Conservation (phyloP, 2,329 filamentous ascomycete species). For the Cladophialophora carrionii region DNA sequence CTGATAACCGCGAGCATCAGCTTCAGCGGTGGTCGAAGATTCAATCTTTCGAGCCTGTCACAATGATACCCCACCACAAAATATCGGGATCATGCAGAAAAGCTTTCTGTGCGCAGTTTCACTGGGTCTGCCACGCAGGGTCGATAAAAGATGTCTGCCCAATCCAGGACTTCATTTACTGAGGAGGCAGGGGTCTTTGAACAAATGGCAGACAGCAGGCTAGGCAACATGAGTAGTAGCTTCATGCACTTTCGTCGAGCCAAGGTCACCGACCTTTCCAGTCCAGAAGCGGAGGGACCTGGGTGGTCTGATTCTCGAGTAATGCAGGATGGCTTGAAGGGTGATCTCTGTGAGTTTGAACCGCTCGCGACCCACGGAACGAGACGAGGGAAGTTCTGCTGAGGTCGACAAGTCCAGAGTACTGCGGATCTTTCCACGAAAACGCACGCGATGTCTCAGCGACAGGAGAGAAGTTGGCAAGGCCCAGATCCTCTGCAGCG, state of each 20-base stretch:
- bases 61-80: too few species aligned
- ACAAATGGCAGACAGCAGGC: background rate
- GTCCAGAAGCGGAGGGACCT: background rate
- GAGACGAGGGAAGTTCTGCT: background rate
- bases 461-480: background rate
- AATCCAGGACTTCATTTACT: background rate
- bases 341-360: background rate
- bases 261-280: background rate
- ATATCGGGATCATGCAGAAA: too few species aligned
- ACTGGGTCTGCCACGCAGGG: background rate
- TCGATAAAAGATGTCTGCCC: background rate
- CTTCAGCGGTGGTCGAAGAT: background rate
- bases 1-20: background rate
- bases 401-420: background rate
- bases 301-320: background rate
- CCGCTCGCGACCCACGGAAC: too few species aligned
- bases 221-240: background rate
- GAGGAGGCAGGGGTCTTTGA: background rate
- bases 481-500: background rate
- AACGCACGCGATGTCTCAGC: too few species aligned
- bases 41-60: too few species aligned
- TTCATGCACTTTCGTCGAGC: background rate
- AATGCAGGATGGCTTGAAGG: background rate
- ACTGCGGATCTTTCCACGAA: too few species aligned
- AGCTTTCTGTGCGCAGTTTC: background rate